Conservation (phyloP, 75 land plant genomes). For the Sequoia sempervirens region DNA sequence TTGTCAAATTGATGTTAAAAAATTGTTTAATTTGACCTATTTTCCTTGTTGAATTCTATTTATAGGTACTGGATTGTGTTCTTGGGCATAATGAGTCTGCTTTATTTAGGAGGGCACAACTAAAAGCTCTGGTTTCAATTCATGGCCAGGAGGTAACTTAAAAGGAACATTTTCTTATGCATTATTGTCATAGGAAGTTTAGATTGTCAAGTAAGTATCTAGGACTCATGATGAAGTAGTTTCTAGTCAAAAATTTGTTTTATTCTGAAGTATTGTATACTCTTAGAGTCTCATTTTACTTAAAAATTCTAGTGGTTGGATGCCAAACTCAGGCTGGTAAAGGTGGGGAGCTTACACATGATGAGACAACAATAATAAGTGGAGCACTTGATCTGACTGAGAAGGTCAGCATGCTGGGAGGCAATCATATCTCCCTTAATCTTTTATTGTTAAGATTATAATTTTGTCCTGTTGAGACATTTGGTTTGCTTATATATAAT, state of each 20-base stretch:
- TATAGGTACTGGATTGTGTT: constrained; percentile 37
- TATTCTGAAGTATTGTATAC: background rate
- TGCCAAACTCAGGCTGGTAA: constrained; percentile 64
- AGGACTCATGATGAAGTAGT: background rate
- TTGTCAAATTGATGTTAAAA: background rate
- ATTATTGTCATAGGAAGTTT: background rate
- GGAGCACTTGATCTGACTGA: constrained; percentile 82
- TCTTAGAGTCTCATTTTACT: background rate
- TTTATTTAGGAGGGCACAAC: constrained; percentile 74
- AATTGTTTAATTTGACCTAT: background rate
- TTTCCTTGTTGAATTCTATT: background rate
- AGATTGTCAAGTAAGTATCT: background rate
- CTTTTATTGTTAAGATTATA: background rate
- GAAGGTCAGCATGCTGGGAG: constrained; percentile 47
- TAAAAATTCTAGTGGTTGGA: background rate
- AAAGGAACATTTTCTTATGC: background rate
- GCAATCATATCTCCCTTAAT: background rate
- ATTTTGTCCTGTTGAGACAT: background rate
- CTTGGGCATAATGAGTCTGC: constrained; percentile 74
- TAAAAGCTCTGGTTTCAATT: constrained; percentile 81
- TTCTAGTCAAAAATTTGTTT: background rate
- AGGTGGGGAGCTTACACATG: constrained; percentile 88
- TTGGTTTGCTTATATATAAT: constrained; percentile 5
- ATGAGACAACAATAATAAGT: constrained; percentile 86
- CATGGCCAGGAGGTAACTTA: constrained; percentile 68